Evolutionary conservation across 768 basidiomycete species (phyloP), one percentile per base, ranked within the genome.

Genomic region (Coprinopsis sp.): DNA sequence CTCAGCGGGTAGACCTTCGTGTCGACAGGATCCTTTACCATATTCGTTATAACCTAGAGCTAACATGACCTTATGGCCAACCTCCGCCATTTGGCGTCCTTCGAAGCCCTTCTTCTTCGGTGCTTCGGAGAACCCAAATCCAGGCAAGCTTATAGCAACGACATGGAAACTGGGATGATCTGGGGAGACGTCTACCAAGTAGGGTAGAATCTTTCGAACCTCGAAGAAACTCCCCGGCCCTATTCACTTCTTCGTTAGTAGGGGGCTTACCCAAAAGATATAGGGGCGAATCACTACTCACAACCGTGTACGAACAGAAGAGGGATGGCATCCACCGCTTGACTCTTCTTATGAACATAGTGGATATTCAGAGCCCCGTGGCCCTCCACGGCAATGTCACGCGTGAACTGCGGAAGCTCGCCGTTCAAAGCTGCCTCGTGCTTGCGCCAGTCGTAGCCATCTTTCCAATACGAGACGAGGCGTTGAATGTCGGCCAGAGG

Each of bases 171-270:
- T 72, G 1, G 79, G 79, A 30, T 74, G 65, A 0, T 72, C 68
- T 2, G 64, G 45, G 3, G 72, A 68, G 1, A 63, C 64, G 13
- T 67, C 55, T 0, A 71, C 66, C 44, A 86, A 64, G 14, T 82
- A 54, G 0, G 82, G 77, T 0, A 84, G 63, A 3, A 84, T 59
- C 62, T 82, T 84, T 44, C 65, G 59, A 7, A 73, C 75, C 63
- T 85, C 82, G 4, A 74, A 51, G 55, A 82, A 77, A 53, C 71
- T 66, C 23, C 81, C 81, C 0, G 80, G 81, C 80, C 79, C 81
- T 81, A 39, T 22, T 38, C 23, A 6, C 13, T 18, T 28, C 29
- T n/a, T 12, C 25, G n/a, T 37, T 16, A 34, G 22, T 33, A 31
- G 31, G 37, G 23, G 13, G 5, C 23, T 16, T 22, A 23, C 21